These are phyloP conservation scores for Biscutella laevigata DNA, from an alignment of 441 rosid genomes.

Conservation along the genomic window DNA sequence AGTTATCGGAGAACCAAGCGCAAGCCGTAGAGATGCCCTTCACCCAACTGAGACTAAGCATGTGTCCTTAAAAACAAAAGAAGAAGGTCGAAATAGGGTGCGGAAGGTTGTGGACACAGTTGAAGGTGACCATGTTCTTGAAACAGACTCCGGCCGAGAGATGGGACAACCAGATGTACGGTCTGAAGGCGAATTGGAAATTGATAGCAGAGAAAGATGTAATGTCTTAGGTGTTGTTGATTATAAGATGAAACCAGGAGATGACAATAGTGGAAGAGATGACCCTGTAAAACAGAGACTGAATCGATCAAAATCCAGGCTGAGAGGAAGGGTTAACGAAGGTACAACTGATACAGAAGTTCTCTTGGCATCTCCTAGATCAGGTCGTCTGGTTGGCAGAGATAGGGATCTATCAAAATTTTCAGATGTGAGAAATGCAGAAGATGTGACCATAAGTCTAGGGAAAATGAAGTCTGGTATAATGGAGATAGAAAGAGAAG, in stretches of 20 bases:
- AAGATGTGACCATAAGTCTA: constrained; percentile 39
- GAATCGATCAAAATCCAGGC: constrained; percentile 56
- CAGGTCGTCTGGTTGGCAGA: constrained; percentile 50
- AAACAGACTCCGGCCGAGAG: constrained; percentile 30
- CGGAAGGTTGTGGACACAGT: constrained; percentile 56
- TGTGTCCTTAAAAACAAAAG: constrained; percentile 56
- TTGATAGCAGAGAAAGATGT: constrained; percentile 48
- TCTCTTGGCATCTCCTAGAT: constrained; percentile 52
- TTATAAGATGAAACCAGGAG: constrained; percentile 49
- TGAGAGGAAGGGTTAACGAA: constrained; percentile 62
- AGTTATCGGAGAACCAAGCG: constrained; percentile 67
- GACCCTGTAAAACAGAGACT: constrained; percentile 57
- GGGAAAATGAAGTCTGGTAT: constrained; percentile 39
- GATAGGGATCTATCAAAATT: constrained; percentile 44
- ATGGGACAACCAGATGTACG: constrained; percentile 38
- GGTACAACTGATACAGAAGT: constrained; percentile 54
- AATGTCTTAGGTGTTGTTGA: constrained; percentile 38
- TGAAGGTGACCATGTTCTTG: constrained; percentile 44
- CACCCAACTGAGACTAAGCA: constrained; percentile 47
- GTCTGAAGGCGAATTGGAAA: constrained; percentile 38
- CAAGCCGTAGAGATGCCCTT: constrained; percentile 58
- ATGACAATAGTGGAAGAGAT: constrained; percentile 73
- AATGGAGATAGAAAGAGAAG: constrained; percentile 53
- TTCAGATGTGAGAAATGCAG: constrained; percentile 44
- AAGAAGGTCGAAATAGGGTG: constrained; percentile 65